Evolutionary conservation across 495 filamentous ascomycete species (phyloP).

Genomic region (Hamigera avellanea): DNA sequence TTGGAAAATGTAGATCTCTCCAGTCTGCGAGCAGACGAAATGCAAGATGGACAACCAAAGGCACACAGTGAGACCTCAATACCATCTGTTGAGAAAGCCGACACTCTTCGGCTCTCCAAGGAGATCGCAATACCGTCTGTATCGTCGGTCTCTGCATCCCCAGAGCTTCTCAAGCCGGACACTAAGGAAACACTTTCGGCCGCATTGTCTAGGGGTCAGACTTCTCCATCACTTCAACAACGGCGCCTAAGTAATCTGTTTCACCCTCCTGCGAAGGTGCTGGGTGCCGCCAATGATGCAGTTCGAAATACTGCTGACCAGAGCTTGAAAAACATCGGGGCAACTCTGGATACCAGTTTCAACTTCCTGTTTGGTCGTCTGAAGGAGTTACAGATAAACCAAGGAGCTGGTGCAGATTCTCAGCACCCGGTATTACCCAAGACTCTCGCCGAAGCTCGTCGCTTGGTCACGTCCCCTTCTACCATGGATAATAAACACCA

Average conservation of each 20-base stretch:
- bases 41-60: conserved; percentile 50
- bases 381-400: conserved; percentile 47
- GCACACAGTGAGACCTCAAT: conserved; percentile 37
- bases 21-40: conserved; percentile 76
- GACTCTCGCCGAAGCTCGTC: conserved; percentile 84
- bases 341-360: conserved; percentile 78
- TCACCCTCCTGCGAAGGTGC: conserved; percentile 62
- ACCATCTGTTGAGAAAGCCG: conserved; percentile 29
- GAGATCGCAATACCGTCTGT: conserved; percentile 22
- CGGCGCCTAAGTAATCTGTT: conserved; percentile 74
- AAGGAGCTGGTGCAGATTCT: conserved; percentile 29
- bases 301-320: conserved; percentile 82
- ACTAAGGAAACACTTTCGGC: conserved; percentile 23
- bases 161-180: conserved; percentile 22
- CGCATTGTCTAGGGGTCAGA: conserved; percentile 30
- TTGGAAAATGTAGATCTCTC: conserved; percentile 96
- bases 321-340: conserved; percentile 78
- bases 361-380: conserved; percentile 88
- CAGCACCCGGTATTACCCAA: conserved; percentile 51
- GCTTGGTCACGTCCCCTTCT: conserved; percentile 64
- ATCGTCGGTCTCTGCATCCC: conserved; percentile 20
- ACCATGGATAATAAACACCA: conserved; percentile 41
- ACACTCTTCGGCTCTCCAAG: conserved; percentile 17
- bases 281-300: conserved; percentile 74
- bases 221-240: conserved; percentile 35